These are phyloP conservation scores for Rosa hybrid DNA, from an alignment of 331 rosid species.

Conservation along the genomic window DNA sequence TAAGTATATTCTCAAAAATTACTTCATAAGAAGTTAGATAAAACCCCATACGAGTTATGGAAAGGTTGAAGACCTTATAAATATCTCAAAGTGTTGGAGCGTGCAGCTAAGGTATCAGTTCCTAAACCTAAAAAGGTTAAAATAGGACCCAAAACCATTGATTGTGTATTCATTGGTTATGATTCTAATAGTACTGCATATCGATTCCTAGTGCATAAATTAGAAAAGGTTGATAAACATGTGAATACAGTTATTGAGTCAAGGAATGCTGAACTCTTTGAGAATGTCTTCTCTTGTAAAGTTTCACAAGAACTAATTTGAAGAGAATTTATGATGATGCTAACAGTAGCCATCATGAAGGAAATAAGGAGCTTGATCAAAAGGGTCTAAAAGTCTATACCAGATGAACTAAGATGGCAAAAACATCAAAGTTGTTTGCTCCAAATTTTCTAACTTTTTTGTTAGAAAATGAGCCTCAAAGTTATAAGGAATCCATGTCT, in stretches of 20 bases:
- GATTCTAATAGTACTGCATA: neutral
- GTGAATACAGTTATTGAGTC: neutral
- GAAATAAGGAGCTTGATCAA: neutral
- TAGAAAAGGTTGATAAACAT: neutral
- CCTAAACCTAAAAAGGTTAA: neutral
- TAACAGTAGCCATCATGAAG: neutral
- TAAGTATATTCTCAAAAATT: no score
- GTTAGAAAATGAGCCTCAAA: neutral
- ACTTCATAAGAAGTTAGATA: no score
- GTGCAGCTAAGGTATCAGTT: neutral
- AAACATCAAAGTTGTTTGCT: neutral
- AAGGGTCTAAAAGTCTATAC: neutral
- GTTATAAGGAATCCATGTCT: no score
- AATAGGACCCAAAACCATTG: neutral
- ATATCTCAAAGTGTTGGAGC: neutral
- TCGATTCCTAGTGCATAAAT: neutral
- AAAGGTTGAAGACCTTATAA: conserved; percentile 5
- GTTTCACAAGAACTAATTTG: neutral
- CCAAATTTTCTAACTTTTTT: neutral
- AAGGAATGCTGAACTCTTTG: neutral
- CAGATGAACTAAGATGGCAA: neutral
- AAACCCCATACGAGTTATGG: neutral
- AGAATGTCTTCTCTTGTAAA: no score
- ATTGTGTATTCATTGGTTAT: neutral
- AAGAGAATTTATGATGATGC: neutral